Base-by-base conservation (phyloP, 2,329 filamentous ascomycete species). In the Huntiella abstrusa region DNA sequence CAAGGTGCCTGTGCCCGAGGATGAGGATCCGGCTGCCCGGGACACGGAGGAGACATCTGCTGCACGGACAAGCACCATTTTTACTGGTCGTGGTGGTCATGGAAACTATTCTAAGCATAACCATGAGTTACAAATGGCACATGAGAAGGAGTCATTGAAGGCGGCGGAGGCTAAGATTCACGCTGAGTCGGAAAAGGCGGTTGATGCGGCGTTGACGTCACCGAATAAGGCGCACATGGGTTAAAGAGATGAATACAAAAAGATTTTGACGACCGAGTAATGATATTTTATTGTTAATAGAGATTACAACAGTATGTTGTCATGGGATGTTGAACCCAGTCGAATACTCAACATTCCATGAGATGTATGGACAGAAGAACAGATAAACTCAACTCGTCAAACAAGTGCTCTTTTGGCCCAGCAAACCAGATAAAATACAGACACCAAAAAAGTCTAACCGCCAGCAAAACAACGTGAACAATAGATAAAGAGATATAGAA, bases 381-480 rank as follows among this genome's bases (percentile, higher is more conserved):
- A 28, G 22, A 43, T 17, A 43, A 43, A 17, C 41, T 43, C 41
- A 43, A 43, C 41, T 35, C 32, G 41, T 13, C 41, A 16, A 43
- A 43, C 41, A 43, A 43, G 8, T 28, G 33, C 41, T 43, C 32
- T 33, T 16, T 33, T 10, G n/a, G 34, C n/a, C 28, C 16, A 43
- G 41, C 32, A 35, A 19, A 17, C 11, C 22, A 38, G 16, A 22
- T 11, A 35, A 28, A 28, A 28, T 28, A 28, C 22, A 28, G 22
- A 28, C 22, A 28, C 22, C 22, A 28, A 28, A 28, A 4, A 17
- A 43, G 13, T 34, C 22, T 34, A 43, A 43, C 13, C 33, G 17
- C 22, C n/a, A 43, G 13, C 22, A 33, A 17, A 43, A 43, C 40
- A 28, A 34, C n/a, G 28, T 13, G 13, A 34, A 43, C n/a, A 43